Base-by-base conservation (phyloP, 352 stramenopile genomes). In the Pythium sukuiense region DNA sequence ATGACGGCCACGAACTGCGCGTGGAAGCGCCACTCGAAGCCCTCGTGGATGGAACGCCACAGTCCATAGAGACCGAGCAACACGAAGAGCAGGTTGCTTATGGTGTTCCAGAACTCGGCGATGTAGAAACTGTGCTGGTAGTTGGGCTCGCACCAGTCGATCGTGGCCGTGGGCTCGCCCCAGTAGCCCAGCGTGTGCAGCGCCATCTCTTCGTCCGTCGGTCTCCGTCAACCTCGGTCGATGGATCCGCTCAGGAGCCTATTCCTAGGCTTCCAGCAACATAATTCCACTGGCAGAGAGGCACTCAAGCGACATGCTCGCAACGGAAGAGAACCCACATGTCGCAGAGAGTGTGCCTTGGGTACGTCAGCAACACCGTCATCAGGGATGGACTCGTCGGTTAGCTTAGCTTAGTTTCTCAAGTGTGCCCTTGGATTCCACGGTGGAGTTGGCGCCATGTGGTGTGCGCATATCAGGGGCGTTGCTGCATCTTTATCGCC, bases 91-190 rank as follows among this genome's bases (percentile, higher is more conserved):
- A 90, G 68, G 55, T 93, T 94, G 76, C 84, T 93, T 53, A 92
- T 50, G 2, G 87, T 94, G 74, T 96, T 96, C 85, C 87, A 95
- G 71, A 92, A 93, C 77, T 96, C 88, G 61, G 88, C 88, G 43
- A 96, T 71, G 62, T 92, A 95, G 65, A 72, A 80, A 65, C 74
- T 89, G 72, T 87, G 63, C 67, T 87, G 61, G 65, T 96, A 96
- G 71, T 96, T 93, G 66, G 53, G 63, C 70, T 96, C 88, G 65
- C 88, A 96, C 88, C 88, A 96, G 74, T 96, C 84, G 64, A 95
- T 92, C 13, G 85, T 92, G 33, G 88, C 81, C 27, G 85, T 93
- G 13, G 81, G 73, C 2, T 76, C 61, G 2, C 87, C 88, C 88
- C 88, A 96, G 66, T 79, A 93, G 16, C 83, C 75, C 3, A 29